Evolutionary conservation across 352 stramenopile species (phyloP), one percentile per base, ranked within the genome.

Genomic region (Halophytophthora batemanensis): DNA sequence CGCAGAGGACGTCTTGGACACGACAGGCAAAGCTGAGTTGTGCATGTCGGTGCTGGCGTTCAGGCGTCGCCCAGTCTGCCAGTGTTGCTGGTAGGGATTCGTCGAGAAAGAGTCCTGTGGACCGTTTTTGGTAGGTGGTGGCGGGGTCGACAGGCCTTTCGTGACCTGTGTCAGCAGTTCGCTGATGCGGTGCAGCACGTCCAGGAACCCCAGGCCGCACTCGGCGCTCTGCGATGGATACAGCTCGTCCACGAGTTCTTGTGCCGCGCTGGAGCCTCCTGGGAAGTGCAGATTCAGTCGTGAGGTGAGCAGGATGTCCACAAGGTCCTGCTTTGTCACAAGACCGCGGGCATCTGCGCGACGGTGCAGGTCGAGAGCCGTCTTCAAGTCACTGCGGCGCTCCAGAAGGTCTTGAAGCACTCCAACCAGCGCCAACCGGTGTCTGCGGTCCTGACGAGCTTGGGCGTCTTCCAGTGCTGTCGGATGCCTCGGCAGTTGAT

Each of bases 341-440:
- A 86, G 74, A 12, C 79, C 76, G 14, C 83, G 74, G 40, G 71
- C 64, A 51, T 86, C 76, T 8, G 76, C 63, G 21, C 71, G 57
- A 3, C 69, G 76, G 37, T 89, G 72, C 22, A 90, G 51, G 37
- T 89, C 79, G 23, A 91, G 67, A 3, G 79, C 76, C 31, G 64
- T 86, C 53, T 91, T 91, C 15, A 91, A 61, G 17, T 89, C 78
- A 17, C 74, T 68, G 7, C 81, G 81, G 23, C 74, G 71, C 40
- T 91, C 81, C 0, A 91, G 63, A 19, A 91, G 50, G 57, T 89
- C 79, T 22, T 91, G 74, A 5, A 91, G 57, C 14, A 90, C 72
- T 2, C 65, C 60, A 22, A 91, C 68, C 15, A 84, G 37, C 10
- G 66, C 62, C 5, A 84, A 47, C 2, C 62, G 66, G 17, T 76